These are phyloP conservation scores for Primulina huaijiensis DNA, from an alignment of 257 asterid species.

Conservation along the genomic window DNA sequence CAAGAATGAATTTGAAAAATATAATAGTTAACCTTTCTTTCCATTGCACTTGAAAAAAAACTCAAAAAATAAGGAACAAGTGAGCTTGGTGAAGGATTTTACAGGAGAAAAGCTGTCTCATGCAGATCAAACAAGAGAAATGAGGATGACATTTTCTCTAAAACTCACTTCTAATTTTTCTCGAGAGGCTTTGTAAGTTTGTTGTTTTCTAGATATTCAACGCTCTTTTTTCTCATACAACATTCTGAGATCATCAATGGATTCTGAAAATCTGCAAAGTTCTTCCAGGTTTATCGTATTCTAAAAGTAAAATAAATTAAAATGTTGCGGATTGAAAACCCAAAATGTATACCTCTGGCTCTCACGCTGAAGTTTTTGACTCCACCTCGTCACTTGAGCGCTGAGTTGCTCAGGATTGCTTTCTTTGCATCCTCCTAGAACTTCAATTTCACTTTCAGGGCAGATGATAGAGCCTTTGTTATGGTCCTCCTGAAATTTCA, in stretches of 20 bases:
- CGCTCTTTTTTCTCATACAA: conserved; percentile 60
- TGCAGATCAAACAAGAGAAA: conserved; percentile 20
- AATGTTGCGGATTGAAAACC: conserved; percentile 16
- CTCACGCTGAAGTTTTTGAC: conserved; percentile 64
- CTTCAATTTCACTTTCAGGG: conserved; percentile 76
- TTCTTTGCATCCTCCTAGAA: conserved; percentile 55
- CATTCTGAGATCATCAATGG: conserved; percentile 78
- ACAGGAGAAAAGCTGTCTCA: conserved; percentile 16
- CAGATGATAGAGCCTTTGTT: conserved; percentile 70
- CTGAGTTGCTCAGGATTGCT: conserved; percentile 72
- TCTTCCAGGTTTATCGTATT: conserved; percentile 13
- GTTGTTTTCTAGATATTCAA: conserved; percentile 59
- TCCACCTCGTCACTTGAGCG: conserved; percentile 53
- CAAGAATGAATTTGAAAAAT: not conserved
- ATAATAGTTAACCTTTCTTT: not conserved
- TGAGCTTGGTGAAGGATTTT: conserved; percentile 17
- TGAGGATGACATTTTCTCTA: conserved; percentile 11
- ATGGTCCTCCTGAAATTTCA: conserved; percentile 57
- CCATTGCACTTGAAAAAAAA: not conserved
- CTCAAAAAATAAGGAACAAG: conserved; percentile 4
- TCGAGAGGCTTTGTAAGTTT: conserved; percentile 54
- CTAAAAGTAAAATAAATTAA: conserved; percentile 16
- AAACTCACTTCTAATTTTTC: conserved; percentile 69
- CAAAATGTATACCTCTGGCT: conserved; percentile 54
- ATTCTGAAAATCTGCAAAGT: conserved; percentile 66